A percentile compares a stretch with the other conserved stretches of the same genome.
phyloP scores from a whole-genome alignment of 2,329 filamentous ascomycete genomes.

The Alternaria triticina region DNA sequence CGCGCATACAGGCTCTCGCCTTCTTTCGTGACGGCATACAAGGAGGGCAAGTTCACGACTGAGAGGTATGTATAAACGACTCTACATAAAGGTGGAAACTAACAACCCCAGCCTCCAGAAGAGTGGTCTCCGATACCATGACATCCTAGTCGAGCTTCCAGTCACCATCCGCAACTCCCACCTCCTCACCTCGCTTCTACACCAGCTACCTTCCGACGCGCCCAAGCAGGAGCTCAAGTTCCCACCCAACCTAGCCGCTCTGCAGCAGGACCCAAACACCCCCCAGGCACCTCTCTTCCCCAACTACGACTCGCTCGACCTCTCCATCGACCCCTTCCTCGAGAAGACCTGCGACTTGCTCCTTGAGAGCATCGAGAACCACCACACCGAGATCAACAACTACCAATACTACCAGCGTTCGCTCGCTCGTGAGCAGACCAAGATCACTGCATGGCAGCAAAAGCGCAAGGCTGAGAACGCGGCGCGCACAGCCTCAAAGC shows the following conservation, averaged over 20 bases:
- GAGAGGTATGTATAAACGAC: conserved; percentile 74
- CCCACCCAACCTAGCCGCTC: conserved; percentile 78
- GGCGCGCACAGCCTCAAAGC: conserved; percentile 82
- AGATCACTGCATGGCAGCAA: conserved; percentile 94
- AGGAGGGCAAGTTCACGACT: conserved; percentile 97
- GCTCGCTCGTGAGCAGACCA: conserved; percentile 89
- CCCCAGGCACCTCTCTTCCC: conserved; percentile 75
- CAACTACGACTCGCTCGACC: conserved; percentile 86
- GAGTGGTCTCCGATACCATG: conserved; percentile 89
- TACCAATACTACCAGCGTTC: conserved; percentile 97
- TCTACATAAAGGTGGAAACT: conserved; percentile 1
- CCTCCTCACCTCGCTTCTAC: conserved; percentile 91
- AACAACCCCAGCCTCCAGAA: conserved; percentile 77
- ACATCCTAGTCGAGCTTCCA: conserved; percentile 90
- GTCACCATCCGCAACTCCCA: conserved; percentile 95
- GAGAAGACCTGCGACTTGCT: conserved; percentile 98
- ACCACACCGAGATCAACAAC: conserved; percentile 99
- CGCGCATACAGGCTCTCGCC: conserved; percentile 90
- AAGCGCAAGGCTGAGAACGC: conserved; percentile 98
- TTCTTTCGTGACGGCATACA: conserved; percentile 87
- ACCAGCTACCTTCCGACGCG: conserved; percentile 79
- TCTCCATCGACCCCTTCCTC: conserved; percentile 95
- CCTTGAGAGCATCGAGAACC: conserved; percentile 94
- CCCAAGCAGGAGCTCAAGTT: conserved; percentile 72
- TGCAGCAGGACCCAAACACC: conserved; percentile 68